Base-by-base conservation (phyloP, 164 flowering plant genomes). In the Santalum album region DNA sequence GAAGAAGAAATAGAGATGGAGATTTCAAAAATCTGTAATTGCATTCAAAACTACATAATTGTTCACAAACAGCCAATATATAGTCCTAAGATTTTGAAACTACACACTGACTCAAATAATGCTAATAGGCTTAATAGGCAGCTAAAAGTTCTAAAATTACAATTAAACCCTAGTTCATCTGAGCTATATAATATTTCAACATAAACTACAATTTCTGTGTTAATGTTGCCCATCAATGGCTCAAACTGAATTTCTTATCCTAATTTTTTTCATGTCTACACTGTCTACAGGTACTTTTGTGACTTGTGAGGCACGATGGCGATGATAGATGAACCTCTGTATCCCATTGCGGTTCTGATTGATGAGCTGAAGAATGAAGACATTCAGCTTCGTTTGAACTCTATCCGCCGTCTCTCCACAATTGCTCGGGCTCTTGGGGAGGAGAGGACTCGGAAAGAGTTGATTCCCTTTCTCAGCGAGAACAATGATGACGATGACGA, bases 401-500 rank as follows among this genome's bases (percentile, higher is more conserved):
- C 98, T 4, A 84, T 91, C 49, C 80, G 96, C n/a, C 65, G 86
- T 34, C 75, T 91, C 5, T 84, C 98, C 1, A 88, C 96, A 1
- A 91, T 91, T 58, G 98, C 98, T 0, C 89, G 96, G 32, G 98
- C 98, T 2, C 79, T 91, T 0, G 98, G 98, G 1, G 98, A 86
- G 73, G 96, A 88, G 61, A 69, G 96, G 49, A 91, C 95, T 0
- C 62, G 98, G 43, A 91, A 86, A 63, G 98, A 91, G 57, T 66
- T 91, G 75, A 84, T 91, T 48, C 98, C 98, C 0, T 91, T 91
- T 69, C 67, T 91, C 5, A 78, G 89, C n/a, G 98, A 91, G 68
- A 91, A 91, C 67, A 86, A 91, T 68, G 98, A 91, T 6, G 98
- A 91, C 9, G 98, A 91, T 29, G 98, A 91, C 51, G 98, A 91